Percentiles rank a stretch among this genome's conserved stretches.
Evolutionary conservation across 2,329 filamentous ascomycete genomes (phyloP).

Genomic region (Curvularia sp.): DNA sequence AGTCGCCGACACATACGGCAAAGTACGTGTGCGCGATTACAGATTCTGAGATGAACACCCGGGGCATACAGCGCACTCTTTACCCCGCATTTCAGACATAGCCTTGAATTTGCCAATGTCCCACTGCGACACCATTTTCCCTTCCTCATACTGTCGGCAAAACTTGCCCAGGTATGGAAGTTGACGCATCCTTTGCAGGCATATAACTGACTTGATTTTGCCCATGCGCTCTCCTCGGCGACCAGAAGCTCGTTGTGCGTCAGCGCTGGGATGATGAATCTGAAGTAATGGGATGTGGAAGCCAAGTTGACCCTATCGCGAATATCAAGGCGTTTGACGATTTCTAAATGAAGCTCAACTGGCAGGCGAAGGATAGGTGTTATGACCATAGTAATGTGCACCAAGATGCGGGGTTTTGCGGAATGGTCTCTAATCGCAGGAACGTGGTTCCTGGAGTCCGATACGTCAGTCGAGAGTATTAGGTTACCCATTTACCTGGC

Average conservation of each 20-base stretch:
- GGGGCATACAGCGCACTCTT: slow-evolving; percentile 26
- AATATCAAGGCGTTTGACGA: slow-evolving; percentile 32
- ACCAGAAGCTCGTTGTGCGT: slow-evolving; percentile 30
- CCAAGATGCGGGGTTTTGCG: not conserved
- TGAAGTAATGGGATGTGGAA: slow-evolving; percentile 29
- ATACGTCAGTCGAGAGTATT: slow-evolving; percentile 6
- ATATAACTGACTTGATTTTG: slow-evolving; percentile 29
- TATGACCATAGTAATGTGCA: slow-evolving; percentile 18
- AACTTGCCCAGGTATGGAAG: slow-evolving; percentile 30
- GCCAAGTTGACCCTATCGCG: slow-evolving; percentile 29
- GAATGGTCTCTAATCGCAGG: not conserved
- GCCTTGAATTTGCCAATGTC: slow-evolving; percentile 31
- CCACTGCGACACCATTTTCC: slow-evolving; percentile 35
- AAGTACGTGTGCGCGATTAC: slow-evolving; percentile 29
- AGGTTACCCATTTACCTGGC: slow-evolving; percentile 1
- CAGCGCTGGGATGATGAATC: slow-evolving; percentile 27
- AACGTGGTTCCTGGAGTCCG: slow-evolving; percentile 2
- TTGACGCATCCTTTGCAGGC: slow-evolving; percentile 33
- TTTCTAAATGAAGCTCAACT: slow-evolving; percentile 34
- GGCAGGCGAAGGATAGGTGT: slow-evolving; percentile 33
- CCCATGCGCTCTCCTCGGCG: slow-evolving; percentile 33
- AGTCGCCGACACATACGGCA: slow-evolving; percentile 27
- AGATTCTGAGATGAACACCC: slow-evolving; percentile 32
- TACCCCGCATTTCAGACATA: slow-evolving; percentile 40
- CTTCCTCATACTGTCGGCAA: slow-evolving; percentile 43